Percentiles rank a stretch among this genome's conserved stretches.
phyloP scores from a whole-genome alignment of 2,329 filamentous ascomycete genomes.

The Aphanoascus verrucosus region DNA sequence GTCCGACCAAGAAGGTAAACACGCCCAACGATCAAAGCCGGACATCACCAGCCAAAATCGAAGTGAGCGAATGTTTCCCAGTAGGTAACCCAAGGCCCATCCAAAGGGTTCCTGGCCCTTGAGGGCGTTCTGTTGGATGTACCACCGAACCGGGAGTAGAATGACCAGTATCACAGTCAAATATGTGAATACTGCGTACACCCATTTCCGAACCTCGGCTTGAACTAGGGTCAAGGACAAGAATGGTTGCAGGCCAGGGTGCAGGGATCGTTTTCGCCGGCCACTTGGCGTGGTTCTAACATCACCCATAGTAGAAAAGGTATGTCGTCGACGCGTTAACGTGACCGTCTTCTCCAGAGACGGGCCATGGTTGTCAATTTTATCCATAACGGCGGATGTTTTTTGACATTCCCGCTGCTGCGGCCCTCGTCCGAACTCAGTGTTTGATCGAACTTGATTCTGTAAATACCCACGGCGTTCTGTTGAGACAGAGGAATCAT shows the following conservation, averaged over 20 bases:
- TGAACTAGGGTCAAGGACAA: conserved; percentile 70
- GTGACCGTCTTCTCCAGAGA: background rate
- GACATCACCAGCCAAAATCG: conserved; percentile 59
- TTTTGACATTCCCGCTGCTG: background rate
- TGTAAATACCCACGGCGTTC: background rate
- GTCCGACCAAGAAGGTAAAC: conserved; percentile 46
- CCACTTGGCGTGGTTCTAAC: conserved; percentile 48
- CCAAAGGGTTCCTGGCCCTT: conserved; percentile 69
- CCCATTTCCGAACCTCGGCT: conserved; percentile 65
- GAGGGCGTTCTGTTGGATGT: conserved; percentile 58
- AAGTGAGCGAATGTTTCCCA: conserved; percentile 65
- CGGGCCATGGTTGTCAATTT: background rate
- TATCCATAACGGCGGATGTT: background rate
- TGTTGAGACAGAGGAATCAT: background rate
- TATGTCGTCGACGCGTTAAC: conserved; percentile 32
- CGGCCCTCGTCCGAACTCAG: background rate
- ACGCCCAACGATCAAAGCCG: conserved; percentile 64
- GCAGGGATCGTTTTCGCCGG: conserved; percentile 54
- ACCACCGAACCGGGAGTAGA: conserved; percentile 58
- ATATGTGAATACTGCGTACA: conserved; percentile 75
- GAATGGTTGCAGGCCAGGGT: conserved; percentile 58
- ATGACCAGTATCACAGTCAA: conserved; percentile 54
- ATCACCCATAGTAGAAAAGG: conserved; percentile 40
- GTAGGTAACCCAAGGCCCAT: conserved; percentile 82
- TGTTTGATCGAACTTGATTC: background rate